Evolutionary conservation across 352 stramenopile species (phyloP), one percentile per base, ranked within the genome.

Genomic region (Aphanomyces invadans): DNA sequence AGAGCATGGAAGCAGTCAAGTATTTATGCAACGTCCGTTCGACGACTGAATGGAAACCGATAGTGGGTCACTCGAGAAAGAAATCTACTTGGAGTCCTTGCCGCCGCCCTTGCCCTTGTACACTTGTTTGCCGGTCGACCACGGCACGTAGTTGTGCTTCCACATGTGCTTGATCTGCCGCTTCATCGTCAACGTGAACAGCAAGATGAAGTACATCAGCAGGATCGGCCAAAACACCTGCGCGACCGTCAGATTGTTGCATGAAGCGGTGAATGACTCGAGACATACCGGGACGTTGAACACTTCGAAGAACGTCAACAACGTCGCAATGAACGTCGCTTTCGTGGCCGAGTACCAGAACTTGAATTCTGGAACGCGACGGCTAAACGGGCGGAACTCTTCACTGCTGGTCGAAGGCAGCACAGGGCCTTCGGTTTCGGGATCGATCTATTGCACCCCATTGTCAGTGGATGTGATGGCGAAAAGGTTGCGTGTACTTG

Each of bases 91-190:
- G 39, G 38, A 57, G 49, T 67, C 60, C 32, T 67, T 67, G 4
- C 48, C 38, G n/a, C n/a, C n/a, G 32, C 46, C 71, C 68, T 76
- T 87, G 76, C 81, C 71, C 76, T 96, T 97, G 81, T 98, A 98
- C 60, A 97, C 97, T 70, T 94, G 81, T 76, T 98, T 98, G 68
- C 95, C 95, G 71, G 94, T 96, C 72, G 78, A 95, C 81, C 97
- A 98, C 23, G 96, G 96, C 7, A 99, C 95, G 76, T 99, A 99
- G 74, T 97, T 98, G 83, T 99, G 94, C 80, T 99, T 98, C 85
- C 97, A 98, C 97, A 99, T 99, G 80, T 99, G 97, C 76, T 97
- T 93, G 78, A 99, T 98, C 85, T 99, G 96, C 73, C 95, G 88
- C 82, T 98, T 98, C 96, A 99, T 99, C 21, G 97, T 99, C 71